Conservation (phyloP, 441 rosid genomes). For the Croton laevigatus region DNA sequence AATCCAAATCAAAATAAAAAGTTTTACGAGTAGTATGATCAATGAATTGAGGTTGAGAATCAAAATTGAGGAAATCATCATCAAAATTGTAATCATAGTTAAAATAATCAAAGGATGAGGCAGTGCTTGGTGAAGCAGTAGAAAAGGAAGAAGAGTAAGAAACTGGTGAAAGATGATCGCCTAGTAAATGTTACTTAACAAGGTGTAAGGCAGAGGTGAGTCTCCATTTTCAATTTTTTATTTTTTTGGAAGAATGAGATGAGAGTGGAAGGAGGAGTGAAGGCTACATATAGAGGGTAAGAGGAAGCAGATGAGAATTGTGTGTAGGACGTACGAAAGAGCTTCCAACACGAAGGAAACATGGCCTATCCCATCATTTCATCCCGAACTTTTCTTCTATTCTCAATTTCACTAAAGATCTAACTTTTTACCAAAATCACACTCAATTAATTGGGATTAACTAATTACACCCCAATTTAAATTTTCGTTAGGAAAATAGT, state of each 20-base stretch:
- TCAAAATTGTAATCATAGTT: neutral
- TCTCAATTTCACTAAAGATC: no score
- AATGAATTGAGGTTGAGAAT: conserved; percentile 38
- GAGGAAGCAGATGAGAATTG: neutral
- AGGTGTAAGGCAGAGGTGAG: conserved; percentile 39
- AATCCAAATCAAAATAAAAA: conserved; percentile 8
- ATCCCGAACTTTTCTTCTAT: no score
- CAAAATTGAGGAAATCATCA: conserved; percentile 18
- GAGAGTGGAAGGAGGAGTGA: conserved; percentile 10
- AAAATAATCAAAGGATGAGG: conserved; percentile 28
- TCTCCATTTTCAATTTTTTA: conserved; percentile 21
- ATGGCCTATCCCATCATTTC: no score
- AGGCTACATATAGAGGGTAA: conserved; percentile 12
- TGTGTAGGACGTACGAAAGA: neutral
- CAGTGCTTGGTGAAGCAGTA: conserved; percentile 9
- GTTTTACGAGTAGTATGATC: conserved; percentile 32
- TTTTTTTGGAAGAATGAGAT: neutral
- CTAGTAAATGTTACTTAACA: conserved; percentile 49
- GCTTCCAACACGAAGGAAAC: neutral
- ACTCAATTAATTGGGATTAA: no score
- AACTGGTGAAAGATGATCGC: conserved; percentile 41
- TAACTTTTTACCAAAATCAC: no score
- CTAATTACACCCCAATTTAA: no score
- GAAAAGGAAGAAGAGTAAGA: conserved; percentile 6
- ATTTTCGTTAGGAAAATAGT: no score